These are phyloP conservation scores for Vitis riparia DNA, from an alignment of 164 flowering plant genomes.

Conservation along the genomic window DNA sequence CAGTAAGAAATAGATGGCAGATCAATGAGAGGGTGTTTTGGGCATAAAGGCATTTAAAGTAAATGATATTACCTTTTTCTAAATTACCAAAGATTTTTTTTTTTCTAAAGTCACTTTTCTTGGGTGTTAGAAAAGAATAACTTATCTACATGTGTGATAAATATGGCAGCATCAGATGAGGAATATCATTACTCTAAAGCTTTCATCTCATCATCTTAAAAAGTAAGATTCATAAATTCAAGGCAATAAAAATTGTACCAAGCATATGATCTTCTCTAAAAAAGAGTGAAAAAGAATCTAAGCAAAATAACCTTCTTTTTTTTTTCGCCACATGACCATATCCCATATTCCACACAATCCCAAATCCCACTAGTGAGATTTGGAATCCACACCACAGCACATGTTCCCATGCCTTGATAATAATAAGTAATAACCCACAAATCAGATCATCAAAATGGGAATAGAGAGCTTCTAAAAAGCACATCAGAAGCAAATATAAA, in stretches of 20 bases:
- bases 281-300: neutral
- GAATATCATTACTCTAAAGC: conserved; percentile 1
- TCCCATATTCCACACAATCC: conserved; percentile 7
- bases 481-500: neutral
- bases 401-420: conserved; percentile 13
- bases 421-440: conserved; percentile 18
- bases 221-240: neutral
- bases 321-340: neutral
- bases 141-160: neutral
- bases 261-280: conserved; percentile 2
- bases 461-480: neutral
- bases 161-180: neutral
- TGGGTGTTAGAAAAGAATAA: neutral
- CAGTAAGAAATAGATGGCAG: no score
- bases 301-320: neutral
- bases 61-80: no score
- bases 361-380: conserved; percentile 15
- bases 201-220: neutral
- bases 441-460: neutral
- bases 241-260: neutral
- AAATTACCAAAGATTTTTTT: neutral
- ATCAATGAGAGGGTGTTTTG: no score
- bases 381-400: conserved; percentile 25
- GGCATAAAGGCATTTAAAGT: no score
- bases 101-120: neutral